A percentile compares a stretch with the other conserved stretches of the same genome.
phyloP scores from a whole-genome alignment of 2,329 filamentous ascomycete genomes.

The Fusarium stilboides region DNA sequence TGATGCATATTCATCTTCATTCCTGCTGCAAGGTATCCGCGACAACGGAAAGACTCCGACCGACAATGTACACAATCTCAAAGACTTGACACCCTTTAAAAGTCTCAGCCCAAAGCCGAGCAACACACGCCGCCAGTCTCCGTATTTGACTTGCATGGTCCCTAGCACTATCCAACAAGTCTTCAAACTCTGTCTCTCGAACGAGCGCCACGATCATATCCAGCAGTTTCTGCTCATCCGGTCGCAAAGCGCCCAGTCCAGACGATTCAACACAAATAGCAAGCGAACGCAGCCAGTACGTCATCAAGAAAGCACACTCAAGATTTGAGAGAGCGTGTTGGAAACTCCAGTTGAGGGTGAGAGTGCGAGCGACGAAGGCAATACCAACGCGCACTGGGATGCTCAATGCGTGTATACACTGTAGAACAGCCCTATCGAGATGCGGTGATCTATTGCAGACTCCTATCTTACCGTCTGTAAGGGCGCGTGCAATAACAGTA shows the following conservation, averaged over 20 bases:
- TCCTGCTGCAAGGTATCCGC: background rate
- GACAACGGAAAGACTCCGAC: conserved; percentile 6
- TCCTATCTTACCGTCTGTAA: background rate
- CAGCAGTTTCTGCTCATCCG: conserved; percentile 6
- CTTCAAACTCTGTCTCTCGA: conserved; percentile 3
- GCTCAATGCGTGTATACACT: conserved; percentile 32
- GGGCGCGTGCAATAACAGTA: background rate
- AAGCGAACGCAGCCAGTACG: conserved; percentile 23
- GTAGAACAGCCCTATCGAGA: conserved; percentile 26
- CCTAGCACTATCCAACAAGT: background rate
- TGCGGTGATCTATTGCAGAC: conserved; percentile 21
- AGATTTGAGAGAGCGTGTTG: conserved; percentile 32
- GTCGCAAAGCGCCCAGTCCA: background rate
- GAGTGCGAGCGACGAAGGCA: conserved; percentile 30
- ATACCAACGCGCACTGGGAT: conserved; percentile 31
- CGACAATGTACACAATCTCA: conserved; percentile 33
- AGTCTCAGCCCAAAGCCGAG: conserved; percentile 32
- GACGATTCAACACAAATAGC: conserved; percentile 7
- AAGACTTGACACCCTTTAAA: conserved; percentile 36
- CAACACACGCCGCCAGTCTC: conserved; percentile 15
- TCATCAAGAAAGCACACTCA: conserved; percentile 31
- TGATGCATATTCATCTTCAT: too few relatives aligned
- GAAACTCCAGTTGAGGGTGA: conserved; percentile 34
- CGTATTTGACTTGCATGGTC: conserved; percentile 10
- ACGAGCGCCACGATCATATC: conserved; percentile 7